These are phyloP conservation scores for Themeda triandra DNA, from an alignment of 176 grass and related monocot genomes.

Conservation along the genomic window DNA sequence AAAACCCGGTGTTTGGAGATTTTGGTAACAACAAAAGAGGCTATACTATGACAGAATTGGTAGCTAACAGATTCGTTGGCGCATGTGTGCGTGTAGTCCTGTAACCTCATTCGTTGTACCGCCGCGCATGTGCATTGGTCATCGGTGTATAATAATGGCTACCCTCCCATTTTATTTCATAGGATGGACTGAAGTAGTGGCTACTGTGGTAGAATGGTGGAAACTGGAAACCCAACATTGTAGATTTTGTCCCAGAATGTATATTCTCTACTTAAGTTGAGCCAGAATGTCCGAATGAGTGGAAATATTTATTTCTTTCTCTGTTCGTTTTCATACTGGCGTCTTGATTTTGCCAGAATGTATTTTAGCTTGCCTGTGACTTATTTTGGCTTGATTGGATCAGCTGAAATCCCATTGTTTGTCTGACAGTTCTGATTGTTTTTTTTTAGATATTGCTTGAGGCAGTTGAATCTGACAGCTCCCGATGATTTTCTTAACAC, in stretches of 20 bases:
- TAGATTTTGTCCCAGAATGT: too few species aligned
- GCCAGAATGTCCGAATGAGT: too few species aligned
- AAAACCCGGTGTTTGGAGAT: conserved; percentile 21
- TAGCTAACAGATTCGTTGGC: conserved; percentile 50
- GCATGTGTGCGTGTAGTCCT: conserved; percentile 1
- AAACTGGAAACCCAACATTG: not conserved
- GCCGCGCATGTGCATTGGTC: conserved; percentile 13
- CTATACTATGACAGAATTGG: conserved; percentile 5
- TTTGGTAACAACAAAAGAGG: conserved; percentile 19
- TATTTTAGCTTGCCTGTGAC: too few species aligned
- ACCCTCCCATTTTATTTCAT: conserved; percentile 32
- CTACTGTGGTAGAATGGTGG: not conserved
- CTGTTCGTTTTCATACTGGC: not conserved
- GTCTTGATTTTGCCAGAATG: not conserved
- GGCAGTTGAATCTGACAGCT: not conserved
- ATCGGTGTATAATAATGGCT: conserved; percentile 6
- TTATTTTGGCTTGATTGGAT: too few species aligned
- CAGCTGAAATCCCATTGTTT: too few species aligned
- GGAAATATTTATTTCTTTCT: too few species aligned
- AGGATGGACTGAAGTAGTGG: not conserved
- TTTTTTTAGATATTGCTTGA: too few species aligned
- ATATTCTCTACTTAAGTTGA: too few species aligned
- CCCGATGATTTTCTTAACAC: too few species aligned
- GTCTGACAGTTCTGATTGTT: too few species aligned
- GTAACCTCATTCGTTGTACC: conserved; percentile 30